Conservation (phyloP, 2,329 filamentous ascomycete species). For the Xylaria sp. region DNA sequence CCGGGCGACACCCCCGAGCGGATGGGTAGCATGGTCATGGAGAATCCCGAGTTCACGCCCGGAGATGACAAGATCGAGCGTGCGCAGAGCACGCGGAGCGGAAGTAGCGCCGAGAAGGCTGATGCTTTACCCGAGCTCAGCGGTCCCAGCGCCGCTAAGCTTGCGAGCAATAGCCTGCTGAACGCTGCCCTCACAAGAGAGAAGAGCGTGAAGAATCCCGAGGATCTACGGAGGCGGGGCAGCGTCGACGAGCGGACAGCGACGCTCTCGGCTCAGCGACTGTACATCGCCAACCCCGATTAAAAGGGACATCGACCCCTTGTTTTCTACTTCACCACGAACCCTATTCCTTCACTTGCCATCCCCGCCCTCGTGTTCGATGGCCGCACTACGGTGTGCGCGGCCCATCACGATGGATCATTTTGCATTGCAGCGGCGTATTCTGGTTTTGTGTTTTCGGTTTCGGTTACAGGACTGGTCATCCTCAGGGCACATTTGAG, state of each 20-base stretch:
- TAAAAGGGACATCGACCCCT: slow-evolving; percentile 36
- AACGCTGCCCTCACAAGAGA: slow-evolving; percentile 62
- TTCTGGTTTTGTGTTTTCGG: slow-evolving; percentile 15
- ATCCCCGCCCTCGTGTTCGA: slow-evolving; percentile 15
- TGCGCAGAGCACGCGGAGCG: slow-evolving; percentile 55
- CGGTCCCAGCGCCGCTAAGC: slow-evolving; percentile 44
- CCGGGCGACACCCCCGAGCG: slow-evolving; percentile 60
- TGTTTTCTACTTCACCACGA: background rate
- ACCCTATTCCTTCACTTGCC: too few species aligned
- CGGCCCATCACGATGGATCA: slow-evolving; percentile 11
- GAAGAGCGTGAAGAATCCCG: slow-evolving; percentile 67
- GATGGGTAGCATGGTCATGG: slow-evolving; percentile 53
- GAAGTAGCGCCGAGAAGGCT: slow-evolving; percentile 62
- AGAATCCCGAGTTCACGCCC: slow-evolving; percentile 40
- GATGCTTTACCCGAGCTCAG: slow-evolving; percentile 62
- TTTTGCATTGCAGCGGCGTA: slow-evolving; percentile 35
- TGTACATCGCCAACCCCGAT: slow-evolving; percentile 88
- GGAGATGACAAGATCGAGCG: slow-evolving; percentile 35
- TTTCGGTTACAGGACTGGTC: slow-evolving; percentile 19
- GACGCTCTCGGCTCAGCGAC: slow-evolving; percentile 71
- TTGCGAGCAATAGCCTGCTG: slow-evolving; percentile 62
- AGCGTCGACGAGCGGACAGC: slow-evolving; percentile 83
- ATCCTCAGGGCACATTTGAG: slow-evolving; percentile 27
- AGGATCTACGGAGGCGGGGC: slow-evolving; percentile 74
- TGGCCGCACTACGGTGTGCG: slow-evolving; percentile 7